Percentiles rank a stretch among this genome's conserved stretches.
These are phyloP conservation scores for Aspergillus campestris DNA, from an alignment of 495 filamentous ascomycete species.

Conservation along the genomic window DNA sequence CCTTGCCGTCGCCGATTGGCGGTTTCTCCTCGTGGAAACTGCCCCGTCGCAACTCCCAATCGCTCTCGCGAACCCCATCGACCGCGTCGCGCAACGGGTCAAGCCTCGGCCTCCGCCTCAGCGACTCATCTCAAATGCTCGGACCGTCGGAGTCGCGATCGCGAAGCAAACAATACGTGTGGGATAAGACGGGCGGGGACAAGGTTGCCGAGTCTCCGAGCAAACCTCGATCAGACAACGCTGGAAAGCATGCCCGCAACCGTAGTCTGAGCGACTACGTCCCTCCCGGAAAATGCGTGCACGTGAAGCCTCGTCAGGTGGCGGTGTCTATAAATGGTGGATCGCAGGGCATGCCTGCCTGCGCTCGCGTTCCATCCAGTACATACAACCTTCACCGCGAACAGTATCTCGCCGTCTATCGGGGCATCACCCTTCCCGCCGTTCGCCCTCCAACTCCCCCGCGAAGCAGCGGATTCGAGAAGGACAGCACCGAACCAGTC, in stretches of 20 bases:
- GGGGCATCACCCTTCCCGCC: constrained; percentile 54
- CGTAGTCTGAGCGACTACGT: constrained; percentile 84
- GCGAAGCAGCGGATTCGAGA: constrained; percentile 40
- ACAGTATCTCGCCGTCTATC: constrained; percentile 65
- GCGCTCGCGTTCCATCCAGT: constrained; percentile 32
- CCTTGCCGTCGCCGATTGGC: constrained; percentile 80
- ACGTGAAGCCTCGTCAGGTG: constrained; percentile 54
- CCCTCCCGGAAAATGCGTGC: constrained; percentile 57
- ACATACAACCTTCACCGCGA: constrained; percentile 66
- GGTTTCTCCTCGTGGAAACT: constrained; percentile 58
- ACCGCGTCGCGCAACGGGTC: constrained; percentile 29
- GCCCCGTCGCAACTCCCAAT: constrained; percentile 39
- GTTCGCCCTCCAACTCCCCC: constrained; percentile 68
- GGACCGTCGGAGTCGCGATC: constrained; percentile 23
- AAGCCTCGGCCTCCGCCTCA: constrained; percentile 27
- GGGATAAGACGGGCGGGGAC: constrained; percentile 29
- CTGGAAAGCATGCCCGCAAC: constrained; percentile 48
- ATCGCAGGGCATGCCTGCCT: constrained; percentile 31
- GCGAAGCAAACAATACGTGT: constrained; percentile 25
- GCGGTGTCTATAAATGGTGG: constrained; percentile 54
- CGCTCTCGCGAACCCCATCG: constrained; percentile 33
- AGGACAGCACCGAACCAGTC: constrained; percentile 24
- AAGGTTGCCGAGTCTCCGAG: constrained; percentile 30
- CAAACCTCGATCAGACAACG: constrained; percentile 20
- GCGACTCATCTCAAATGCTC: constrained; percentile 33